These are phyloP conservation scores for Coniosporium apollinis DNA, from an alignment of 495 filamentous ascomycete genomes.

Conservation along the genomic window DNA sequence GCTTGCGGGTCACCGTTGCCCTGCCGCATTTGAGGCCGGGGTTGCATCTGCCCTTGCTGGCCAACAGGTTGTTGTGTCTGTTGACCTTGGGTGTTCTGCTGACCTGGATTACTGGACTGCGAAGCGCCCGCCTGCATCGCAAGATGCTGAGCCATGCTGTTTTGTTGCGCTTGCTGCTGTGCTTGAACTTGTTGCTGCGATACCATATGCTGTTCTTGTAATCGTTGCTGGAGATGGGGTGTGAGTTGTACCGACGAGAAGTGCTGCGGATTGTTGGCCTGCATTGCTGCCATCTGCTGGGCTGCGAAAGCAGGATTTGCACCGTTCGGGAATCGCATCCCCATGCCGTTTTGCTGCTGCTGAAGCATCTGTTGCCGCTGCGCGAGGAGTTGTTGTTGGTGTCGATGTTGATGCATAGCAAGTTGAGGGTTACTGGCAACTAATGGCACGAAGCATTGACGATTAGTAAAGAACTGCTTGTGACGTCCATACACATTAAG, in stretches of 20 bases:
- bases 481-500: no score
- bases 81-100: slow-evolving; percentile 4
- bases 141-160: slow-evolving; percentile 2
- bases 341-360: slow-evolving; percentile 18
- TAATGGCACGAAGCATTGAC: neutral
- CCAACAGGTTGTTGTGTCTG: slow-evolving; percentile 26
- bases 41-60: slow-evolving; percentile 8
- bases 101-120: slow-evolving; percentile 3
- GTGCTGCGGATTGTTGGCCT: neutral
- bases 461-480: neutral
- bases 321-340: slow-evolving; percentile 1
- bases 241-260: no score
- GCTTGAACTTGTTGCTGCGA: slow-evolving; percentile 19
- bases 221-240: neutral
- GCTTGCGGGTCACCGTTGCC: slow-evolving; percentile 8
- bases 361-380: slow-evolving; percentile 32
- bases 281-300: neutral
- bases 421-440: slow-evolving; percentile 1
- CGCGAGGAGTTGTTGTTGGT: slow-evolving; percentile 11
- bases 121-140: slow-evolving; percentile 3
- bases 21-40: slow-evolving; percentile 1
- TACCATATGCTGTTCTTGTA: slow-evolving; percentile 13
- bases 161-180: slow-evolving; percentile 23
- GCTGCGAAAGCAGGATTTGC: neutral
- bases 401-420: slow-evolving; percentile 5